Base-by-base conservation (phyloP, 1,284 basidiomycete species). In the Apiotrichum brassicae region DNA sequence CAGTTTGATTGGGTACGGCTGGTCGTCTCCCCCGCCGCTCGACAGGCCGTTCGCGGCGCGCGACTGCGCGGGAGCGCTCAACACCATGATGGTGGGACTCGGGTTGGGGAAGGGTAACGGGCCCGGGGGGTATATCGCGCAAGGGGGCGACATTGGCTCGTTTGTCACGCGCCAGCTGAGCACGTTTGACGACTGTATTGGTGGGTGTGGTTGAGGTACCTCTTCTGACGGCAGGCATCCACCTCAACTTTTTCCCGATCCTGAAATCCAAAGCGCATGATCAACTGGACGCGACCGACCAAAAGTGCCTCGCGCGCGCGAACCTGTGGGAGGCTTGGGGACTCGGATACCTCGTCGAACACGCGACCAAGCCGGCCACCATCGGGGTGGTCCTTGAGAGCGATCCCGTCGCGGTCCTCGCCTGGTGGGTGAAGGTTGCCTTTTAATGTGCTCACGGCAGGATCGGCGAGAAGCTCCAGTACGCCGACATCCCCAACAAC, bases 381-480 rank as follows among this genome's bases (percentile, higher is more conserved):
- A 70, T 76, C 18, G 72, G 70, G 6, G 58, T 69, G 1, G 64
- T 70, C 0, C 59, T 74, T 16, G 67, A 64, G 14, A 62, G 63
- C 28, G 70, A 61, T 1, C 75, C 76, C 0, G 53, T 75, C 16
- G 68, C 75, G 0, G 53, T 73, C 0, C 65, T 76, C 13, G 68
- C 73, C 2, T 76, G 72, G 72, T 68, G 49, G 53, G 60, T 49
- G 25, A n/a, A n/a, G n/a, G n/a, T n/a, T n/a, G n/a, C n/a, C n/a
- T n/a, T n/a, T n/a, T n/a, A n/a, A n/a, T n/a, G n/a, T 6, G 33
- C 22, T 26, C n/a, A 40, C 43, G 4, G 9, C 38, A 68, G 68
- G 74, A 66, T 76, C 30, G 75, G 66, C 4, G 75, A 76, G 46
- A 76, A 76, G 58, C 66, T 56, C 30, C 40, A 45, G n/a, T 39